These are phyloP conservation scores for Syzygium syzygioides DNA, from an alignment of 441 rosid species.

Conservation along the genomic window DNA sequence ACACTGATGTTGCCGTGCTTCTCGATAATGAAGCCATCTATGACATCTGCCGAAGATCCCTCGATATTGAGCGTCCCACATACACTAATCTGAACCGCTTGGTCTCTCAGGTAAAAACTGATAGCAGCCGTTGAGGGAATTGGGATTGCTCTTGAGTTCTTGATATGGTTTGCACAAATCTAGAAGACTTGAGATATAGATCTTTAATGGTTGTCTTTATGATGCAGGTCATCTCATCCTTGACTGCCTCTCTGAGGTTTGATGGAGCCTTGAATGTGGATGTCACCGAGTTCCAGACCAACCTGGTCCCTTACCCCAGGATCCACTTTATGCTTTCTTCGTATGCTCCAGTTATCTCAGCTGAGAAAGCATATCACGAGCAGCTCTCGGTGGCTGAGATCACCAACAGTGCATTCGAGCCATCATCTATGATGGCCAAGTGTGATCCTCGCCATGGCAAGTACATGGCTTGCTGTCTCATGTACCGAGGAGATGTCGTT, in stretches of 20 bases:
- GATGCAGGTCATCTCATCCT: conserved; percentile 8
- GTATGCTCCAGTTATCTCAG: conserved; percentile 9
- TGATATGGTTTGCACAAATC: background rate
- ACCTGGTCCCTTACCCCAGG: conserved; percentile 13
- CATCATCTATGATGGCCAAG: conserved; percentile 14
- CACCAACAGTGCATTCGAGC: conserved; percentile 12
- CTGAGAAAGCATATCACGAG: conserved; percentile 9
- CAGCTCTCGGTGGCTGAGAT: conserved; percentile 12
- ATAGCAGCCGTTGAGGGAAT: background rate
- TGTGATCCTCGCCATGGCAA: conserved; percentile 13
- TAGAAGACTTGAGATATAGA: background rate
- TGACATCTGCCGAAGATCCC: conserved; percentile 9
- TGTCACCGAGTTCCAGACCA: conserved; percentile 12
- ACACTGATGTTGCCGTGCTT: conserved; percentile 10
- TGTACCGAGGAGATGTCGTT: conserved; percentile 10
- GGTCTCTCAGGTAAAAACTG: conserved; percentile 4
- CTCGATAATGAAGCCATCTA: conserved; percentile 11
- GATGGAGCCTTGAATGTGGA: conserved; percentile 12
- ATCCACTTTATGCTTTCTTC: conserved; percentile 13
- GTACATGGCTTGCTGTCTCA: conserved; percentile 16
- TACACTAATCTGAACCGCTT: conserved; percentile 12
- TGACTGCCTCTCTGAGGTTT: conserved; percentile 10
- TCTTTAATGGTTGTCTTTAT: background rate
- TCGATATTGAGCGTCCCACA: conserved; percentile 7
- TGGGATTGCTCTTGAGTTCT: background rate